phyloP scores from a whole-genome alignment of 192 early-diverging fungal genomes.

The Rhizophagus sp. region DNA sequence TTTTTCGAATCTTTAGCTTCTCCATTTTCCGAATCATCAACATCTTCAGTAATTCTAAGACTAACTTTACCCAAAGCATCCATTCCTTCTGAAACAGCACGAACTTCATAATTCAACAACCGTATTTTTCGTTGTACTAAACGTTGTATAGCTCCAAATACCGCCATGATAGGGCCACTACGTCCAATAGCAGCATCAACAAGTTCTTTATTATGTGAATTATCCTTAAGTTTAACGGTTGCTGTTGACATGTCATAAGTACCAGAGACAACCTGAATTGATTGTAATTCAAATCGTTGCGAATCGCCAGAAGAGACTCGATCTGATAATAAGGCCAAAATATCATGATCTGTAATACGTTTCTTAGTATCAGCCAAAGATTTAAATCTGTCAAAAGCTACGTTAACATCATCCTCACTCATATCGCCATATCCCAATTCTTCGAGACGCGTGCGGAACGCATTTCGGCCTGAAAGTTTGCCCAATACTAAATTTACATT shows the following conservation, averaged over 20 bases:
- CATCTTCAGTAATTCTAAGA: constrained; percentile 61
- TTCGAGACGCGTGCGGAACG: constrained; percentile 79
- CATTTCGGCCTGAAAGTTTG: constrained; percentile 96
- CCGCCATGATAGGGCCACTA: constrained; percentile 87
- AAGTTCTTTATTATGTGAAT: constrained; percentile 40
- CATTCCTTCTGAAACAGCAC: constrained; percentile 82
- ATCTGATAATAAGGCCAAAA: constrained; percentile 84
- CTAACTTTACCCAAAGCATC: constrained; percentile 88
- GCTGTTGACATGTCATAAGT: constrained; percentile 75
- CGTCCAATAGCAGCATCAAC: constrained; percentile 78
- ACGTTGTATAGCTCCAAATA: constrained; percentile 88
- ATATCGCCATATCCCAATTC: constrained; percentile 74
- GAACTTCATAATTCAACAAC: constrained; percentile 84
- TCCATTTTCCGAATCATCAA: constrained; percentile 45
- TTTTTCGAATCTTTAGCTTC: constrained; percentile 18
- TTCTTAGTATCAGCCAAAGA: constrained; percentile 91
- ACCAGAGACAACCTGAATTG: constrained; percentile 81
- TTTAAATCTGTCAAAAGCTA: constrained; percentile 89
- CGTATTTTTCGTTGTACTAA: constrained; percentile 70
- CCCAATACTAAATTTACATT: constrained; percentile 86
- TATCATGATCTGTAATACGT: constrained; percentile 84
- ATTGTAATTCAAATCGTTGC: constrained; percentile 63
- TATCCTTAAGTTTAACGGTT: constrained; percentile 75
- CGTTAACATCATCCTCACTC: constrained; percentile 64
- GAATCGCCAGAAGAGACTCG: constrained; percentile 51